phyloP scores from a whole-genome alignment of 2,329 filamentous ascomycete genomes.

The Diaporthe vexans region DNA sequence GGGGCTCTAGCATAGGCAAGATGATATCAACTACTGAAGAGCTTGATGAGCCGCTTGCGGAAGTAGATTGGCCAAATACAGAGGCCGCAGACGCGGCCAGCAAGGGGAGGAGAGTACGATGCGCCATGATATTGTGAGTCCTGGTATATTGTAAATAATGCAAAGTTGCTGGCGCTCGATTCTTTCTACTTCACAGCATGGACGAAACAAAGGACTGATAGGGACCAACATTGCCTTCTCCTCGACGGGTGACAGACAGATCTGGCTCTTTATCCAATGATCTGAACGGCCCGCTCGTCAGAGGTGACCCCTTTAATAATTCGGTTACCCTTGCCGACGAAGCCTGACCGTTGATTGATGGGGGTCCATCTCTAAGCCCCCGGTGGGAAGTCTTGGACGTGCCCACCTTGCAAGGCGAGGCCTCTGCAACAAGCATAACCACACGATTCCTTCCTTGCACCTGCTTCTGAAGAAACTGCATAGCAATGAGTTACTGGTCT shows the following conservation, averaged over 20 bases:
- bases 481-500: not conserved
- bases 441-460: not conserved
- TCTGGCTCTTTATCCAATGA: slow-evolving; percentile 5
- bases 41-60: slow-evolving; percentile 18
- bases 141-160: not conserved
- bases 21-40: slow-evolving; percentile 42
- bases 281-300: not conserved
- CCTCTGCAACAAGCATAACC: not conserved
- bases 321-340: slow-evolving; percentile 20
- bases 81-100: slow-evolving; percentile 32
- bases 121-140: slow-evolving; percentile 13
- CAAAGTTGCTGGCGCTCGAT: not conserved
- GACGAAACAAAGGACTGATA: not conserved
- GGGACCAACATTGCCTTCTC: not conserved
- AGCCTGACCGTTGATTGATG: slow-evolving; percentile 21
- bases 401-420: slow-evolving; percentile 21
- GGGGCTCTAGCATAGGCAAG: slow-evolving; percentile 40
- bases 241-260: not conserved
- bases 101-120: slow-evolving; percentile 18
- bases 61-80: slow-evolving; percentile 9
- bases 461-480: not conserved
- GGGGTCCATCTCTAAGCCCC: slow-evolving; percentile 28
- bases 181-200: not conserved
- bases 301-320: slow-evolving; percentile 25
- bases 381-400: slow-evolving; percentile 14